Evolutionary conservation across 768 basidiomycete species (phyloP).

Genomic region (Galerina marginata): DNA sequence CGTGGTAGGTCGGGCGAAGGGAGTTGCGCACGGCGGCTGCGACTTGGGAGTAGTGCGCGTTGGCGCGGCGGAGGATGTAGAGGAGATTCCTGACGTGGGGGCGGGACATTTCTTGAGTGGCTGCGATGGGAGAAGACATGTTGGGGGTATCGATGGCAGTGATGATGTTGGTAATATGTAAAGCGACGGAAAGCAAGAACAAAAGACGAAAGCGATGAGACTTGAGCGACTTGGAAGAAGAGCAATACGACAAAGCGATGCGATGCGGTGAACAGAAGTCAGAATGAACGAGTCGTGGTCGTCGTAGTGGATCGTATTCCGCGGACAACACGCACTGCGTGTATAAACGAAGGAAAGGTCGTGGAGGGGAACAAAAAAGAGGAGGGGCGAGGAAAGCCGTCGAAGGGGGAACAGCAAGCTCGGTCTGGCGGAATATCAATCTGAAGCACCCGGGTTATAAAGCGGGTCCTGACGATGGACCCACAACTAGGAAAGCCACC

Average conservation of each 20-base stretch:
- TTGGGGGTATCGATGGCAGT: not conserved
- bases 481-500: slow-evolving; percentile 30
- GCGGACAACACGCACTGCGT: slow-evolving; percentile 41
- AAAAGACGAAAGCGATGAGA: too few species aligned
- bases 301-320: not conserved
- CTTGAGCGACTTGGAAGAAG: not conserved
- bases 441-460: slow-evolving; percentile 22
- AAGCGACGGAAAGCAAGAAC: too few species aligned
- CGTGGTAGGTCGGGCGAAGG: slow-evolving; percentile 47
- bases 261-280: not conserved
- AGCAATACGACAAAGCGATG: slow-evolving; percentile 3
- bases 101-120: slow-evolving; percentile 22
- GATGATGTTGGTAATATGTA: too few species aligned
- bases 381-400: slow-evolving; percentile 2
- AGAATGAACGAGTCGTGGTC: not conserved
- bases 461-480: slow-evolving; percentile 29
- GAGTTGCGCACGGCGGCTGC: slow-evolving; percentile 43
- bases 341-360: slow-evolving; percentile 16
- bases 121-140: slow-evolving; percentile 26
- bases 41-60: slow-evolving; percentile 43
- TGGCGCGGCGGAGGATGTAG: slow-evolving; percentile 46
- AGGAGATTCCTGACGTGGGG: slow-evolving; percentile 43
- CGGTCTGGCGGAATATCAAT: slow-evolving; percentile 8
- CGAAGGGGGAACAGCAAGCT: slow-evolving; percentile 10
- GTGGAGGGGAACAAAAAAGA: slow-evolving; percentile 16